Evolutionary conservation across 495 filamentous ascomycete species (phyloP), one percentile per base, ranked within the genome.

Genomic region (Aspergillus asperescens): DNA sequence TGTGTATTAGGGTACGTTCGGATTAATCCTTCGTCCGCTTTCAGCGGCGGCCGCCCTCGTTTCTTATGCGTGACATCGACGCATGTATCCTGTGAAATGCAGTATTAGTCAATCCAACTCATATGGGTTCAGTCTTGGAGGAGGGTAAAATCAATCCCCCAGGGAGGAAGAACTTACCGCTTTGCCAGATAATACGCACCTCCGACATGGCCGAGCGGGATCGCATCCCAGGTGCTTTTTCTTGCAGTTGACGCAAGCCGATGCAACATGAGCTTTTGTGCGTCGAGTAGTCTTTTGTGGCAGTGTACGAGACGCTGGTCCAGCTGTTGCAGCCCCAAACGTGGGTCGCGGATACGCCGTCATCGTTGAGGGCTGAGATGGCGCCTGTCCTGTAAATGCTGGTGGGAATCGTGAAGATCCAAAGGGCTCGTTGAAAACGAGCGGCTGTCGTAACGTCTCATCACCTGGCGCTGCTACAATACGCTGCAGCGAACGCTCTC

Each of bases 31-130:
- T 81, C 78, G 46, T 96, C 93, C 60, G 95, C 90, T 63, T 92
- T 86, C 61, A 98, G 76, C 45, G 93, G 85, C 59, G 93, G 93
- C 50, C 93, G 79, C 18, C 93, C 93, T 54, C 93, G 78, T 65
- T 96, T 97, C 71, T 96, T 98, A 70, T 97, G 92, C 59, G 91
- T 89, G 19, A 97, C 90, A 67, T 98, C 93, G 45, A 90, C 77
- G 59, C 92, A 97, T n/a, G 87, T 81, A 46, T 90, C 86, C 79
- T 57, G 50, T n/a, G n/a, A n/a, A n/a, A n/a, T n/a, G n/a, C n/a
- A n/a, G n/a, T n/a, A n/a, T n/a, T n/a, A n/a, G n/a, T n/a, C n/a
- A n/a, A n/a, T n/a, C n/a, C n/a, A n/a, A n/a, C n/a, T n/a, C n/a
- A n/a, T n/a, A n/a, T n/a, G n/a, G n/a, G n/a, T n/a, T n/a, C n/a